Evolutionary conservation across 2,329 filamentous ascomycete genomes (phyloP), one percentile per base, ranked within the genome.

Genomic region (Diplocarpon rosae): DNA sequence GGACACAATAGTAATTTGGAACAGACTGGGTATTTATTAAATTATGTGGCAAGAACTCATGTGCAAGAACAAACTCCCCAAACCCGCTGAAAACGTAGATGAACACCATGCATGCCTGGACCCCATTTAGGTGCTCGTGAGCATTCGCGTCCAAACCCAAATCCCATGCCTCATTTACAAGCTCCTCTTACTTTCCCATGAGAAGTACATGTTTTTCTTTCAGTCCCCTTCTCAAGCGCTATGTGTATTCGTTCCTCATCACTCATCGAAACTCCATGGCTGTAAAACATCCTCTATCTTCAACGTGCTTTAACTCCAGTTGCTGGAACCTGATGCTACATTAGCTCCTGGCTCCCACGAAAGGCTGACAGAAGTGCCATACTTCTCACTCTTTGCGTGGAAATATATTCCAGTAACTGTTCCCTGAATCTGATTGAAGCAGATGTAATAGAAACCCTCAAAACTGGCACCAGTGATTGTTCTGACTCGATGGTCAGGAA

Each of bases 401-500:
- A 95, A 98, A 66, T 98, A 98, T 47, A 96, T 95, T 14, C 92
- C 92, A 59, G 80, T 89, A 33, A 98, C 84, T 52, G 76, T 81
- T 7, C 90, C 92, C 52, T 81, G 76, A 39, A 87, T 69, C 65
- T 96, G 90, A 64, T 96, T 95, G 69, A 96, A 96, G 68, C 89
- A 95, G 54, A 98, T 96, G 61, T 98, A 98, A 63, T 96, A 98
- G 63, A 98, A 98, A 0, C 92, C 92, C 61, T 98, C 92, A 49
- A 96, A 98, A 60, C 90, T 96, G 7, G 92, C 92, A 14, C 92
- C 92, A 29, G 80, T 85, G 50, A 98, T 95, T 10, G 85, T 93
- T 49, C 83, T 77, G 15, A 96, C 88, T 13, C 85, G 78, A 63
- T 98, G 92, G 59, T 98, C 89, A 1, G 92, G 92, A 0, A 98